Conservation (phyloP, 768 basidiomycete genomes). For the Tulasnella sp. region DNA sequence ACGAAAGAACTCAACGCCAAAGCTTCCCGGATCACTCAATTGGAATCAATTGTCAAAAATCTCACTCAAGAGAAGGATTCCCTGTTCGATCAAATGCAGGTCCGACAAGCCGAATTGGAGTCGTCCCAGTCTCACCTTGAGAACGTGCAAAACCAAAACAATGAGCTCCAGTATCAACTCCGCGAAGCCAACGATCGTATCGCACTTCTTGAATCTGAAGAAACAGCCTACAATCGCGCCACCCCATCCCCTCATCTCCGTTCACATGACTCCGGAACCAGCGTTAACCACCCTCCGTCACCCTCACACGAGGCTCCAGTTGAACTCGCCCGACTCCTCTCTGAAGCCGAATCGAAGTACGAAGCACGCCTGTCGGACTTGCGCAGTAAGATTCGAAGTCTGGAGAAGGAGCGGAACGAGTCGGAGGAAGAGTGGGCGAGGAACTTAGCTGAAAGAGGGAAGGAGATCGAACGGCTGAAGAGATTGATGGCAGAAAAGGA, state of each 20-base stretch:
- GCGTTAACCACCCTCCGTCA: conserved; percentile 28
- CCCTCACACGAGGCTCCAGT: conserved; percentile 39
- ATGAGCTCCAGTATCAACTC: conserved; percentile 80
- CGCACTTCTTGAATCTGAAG: conserved; percentile 55
- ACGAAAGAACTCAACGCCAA: conserved; percentile 57
- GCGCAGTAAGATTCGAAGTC: conserved; percentile 47
- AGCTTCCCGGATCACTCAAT: conserved; percentile 52
- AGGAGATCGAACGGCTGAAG: conserved; percentile 69
- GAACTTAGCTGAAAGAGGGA: conserved; percentile 68
- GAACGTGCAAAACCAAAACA: conserved; percentile 63
- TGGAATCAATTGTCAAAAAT: conserved; percentile 63
- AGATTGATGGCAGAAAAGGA: conserved; percentile 50
- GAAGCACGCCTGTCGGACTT: conserved; percentile 70
- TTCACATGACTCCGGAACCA: background rate
- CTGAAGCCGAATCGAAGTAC: conserved; percentile 65
- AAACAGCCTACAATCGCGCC: conserved; percentile 28
- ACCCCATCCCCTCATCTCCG: background rate
- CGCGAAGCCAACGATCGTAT: conserved; percentile 70
- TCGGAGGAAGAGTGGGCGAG: conserved; percentile 83
- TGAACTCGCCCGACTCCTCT: conserved; percentile 64
- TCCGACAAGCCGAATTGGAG: conserved; percentile 85
- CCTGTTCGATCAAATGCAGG: conserved; percentile 79
- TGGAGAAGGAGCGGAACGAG: conserved; percentile 81
- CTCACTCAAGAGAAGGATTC: conserved; percentile 66
- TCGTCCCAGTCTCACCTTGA: conserved; percentile 70